A percentile compares a stretch with the other conserved stretches of the same genome.
Evolutionary conservation across 2,329 filamentous ascomycete genomes (phyloP).

Genomic region (Talaromyces funiculosus): DNA sequence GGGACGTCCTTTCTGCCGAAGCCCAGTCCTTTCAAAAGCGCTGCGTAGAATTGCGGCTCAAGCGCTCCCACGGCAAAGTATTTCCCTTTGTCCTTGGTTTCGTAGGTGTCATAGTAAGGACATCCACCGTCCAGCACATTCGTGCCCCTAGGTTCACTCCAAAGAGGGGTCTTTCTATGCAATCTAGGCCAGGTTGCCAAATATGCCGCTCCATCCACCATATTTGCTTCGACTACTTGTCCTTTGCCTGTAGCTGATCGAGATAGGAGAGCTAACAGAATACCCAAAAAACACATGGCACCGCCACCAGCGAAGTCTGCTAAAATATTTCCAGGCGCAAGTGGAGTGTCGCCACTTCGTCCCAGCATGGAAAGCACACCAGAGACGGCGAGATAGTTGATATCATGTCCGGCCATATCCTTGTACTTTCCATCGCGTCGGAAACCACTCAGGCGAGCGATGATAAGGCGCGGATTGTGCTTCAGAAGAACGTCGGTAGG

Average conservation of each 20-base stretch:
- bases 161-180: constrained; percentile 57
- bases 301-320: constrained; percentile 91
- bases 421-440: constrained; percentile 78
- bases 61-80: constrained; percentile 87
- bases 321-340: constrained; percentile 75
- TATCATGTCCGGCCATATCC: constrained; percentile 88
- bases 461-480: constrained; percentile 69
- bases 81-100: constrained; percentile 64
- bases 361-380: constrained; percentile 76
- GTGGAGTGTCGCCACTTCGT: constrained; percentile 61
- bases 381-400: constrained; percentile 89
- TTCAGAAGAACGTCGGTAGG: constrained; percentile 60
- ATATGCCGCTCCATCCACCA: constrained; percentile 86
- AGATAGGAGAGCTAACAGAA: constrained; percentile 71
- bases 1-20: constrained; percentile 47
- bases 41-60: constrained; percentile 77
- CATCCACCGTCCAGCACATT: constrained; percentile 80
- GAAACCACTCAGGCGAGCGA: constrained; percentile 86
- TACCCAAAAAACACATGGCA: constrained; percentile 71
- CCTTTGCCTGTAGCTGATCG: constrained; percentile 61
- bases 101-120: constrained; percentile 86
- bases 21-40: constrained; percentile 61
- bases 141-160: constrained; percentile 59
- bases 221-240: constrained; percentile 91
- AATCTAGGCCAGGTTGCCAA: constrained; percentile 73